Base-by-base conservation (phyloP, 306 rosid genomes). In the Inga laurina region DNA sequence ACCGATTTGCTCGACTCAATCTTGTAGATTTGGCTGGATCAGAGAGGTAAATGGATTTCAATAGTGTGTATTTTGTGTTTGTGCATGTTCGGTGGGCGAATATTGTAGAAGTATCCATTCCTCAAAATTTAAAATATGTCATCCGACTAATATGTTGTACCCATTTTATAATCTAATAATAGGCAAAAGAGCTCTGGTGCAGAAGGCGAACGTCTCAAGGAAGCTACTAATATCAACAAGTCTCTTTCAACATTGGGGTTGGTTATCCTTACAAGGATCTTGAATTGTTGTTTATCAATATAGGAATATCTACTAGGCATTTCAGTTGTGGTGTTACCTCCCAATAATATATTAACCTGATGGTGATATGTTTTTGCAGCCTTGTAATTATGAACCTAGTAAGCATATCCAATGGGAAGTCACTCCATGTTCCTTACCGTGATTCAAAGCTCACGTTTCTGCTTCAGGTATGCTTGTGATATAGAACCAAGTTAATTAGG, bases 121-220 rank as follows among this genome's bases (percentile, higher is more conserved):
- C 59, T 11, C 67, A 52, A 54, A 30, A 66, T 8, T 30, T 64
- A 39, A 41, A 45, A 15, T 77, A 44, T 74, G 43, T 16, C 43
- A 65, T 65, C 9, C n/a, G 16, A 44, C 80, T 75, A 68, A 79
- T 61, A 54, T 59, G 74, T 19, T 61, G 10, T 35, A 59, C 51
- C 67, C 32, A 66, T 88, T 72, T 81, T 56, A 85, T 82, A 15
- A 67, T 83, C 69, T 81, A 62, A 85, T 83, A n/a, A 71, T 83
- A 94, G 99, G 89, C 99, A 96, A 79, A 96, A 96, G 93, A 96
- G 99, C 82, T 96, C 99, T 77, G 99, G 99, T 52, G 99, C 99
- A 70, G 99, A 96, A 88, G 99, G 99, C 75, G 98, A 96, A 75
- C 98, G 99, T 78, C 94, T 96, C 41, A 96, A 91, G 92, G 99